Base-by-base conservation (phyloP, 495 filamentous ascomycete species). In the Thozetella sp. region DNA sequence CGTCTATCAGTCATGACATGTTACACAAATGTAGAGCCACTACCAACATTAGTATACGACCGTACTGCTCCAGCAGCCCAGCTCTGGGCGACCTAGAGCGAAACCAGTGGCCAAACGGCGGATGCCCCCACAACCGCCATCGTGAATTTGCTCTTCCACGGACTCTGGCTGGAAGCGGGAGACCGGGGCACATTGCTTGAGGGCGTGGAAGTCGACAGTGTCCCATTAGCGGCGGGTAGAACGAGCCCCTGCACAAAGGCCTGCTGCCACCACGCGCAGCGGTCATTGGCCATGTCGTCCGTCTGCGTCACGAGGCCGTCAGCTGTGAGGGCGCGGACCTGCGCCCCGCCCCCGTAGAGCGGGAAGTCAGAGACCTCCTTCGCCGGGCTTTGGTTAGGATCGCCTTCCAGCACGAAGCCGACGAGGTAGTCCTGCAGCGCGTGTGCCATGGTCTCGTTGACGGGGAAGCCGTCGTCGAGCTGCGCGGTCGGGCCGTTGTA, bases 391-490 rank as follows among this genome's bases (percentile, higher is more conserved):
- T 12, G 25, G 55, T 74, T 74, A 3, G 72, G 71, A 45, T 64
- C 57, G 2, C 71, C 69, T 1, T 9, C 76, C 56, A 67, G 63
- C 15, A 72, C 82, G 60, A 90, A 90, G 57, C 70, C 77, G 0
- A 81, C 83, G 45, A 89, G 77, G 62, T 83, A 90, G 19, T 83
- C 75, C 69, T 90, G 88, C 67, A 90, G 67, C 4, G 74, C 75
- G 22, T 73, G 46, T 1, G 88, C 87, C 1, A 86, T 67, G 2
- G 76, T 72, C 2, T 56, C 66, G 45, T 80, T 81, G 27, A 72
- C 62, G 0, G 84, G 76, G 12, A 48, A 25, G 23, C 62, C 59
- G 50, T 68, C 70, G 9, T 67, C 51, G 0, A 61, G 46, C 1
- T 55, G 45, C 2, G 62, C 22, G 1, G 56, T 57, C 24, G 76